A percentile compares a stretch with the other conserved stretches of the same genome.
These are phyloP conservation scores for Pharus latifolius DNA, from an alignment of 176 grass and related monocot species.

Conservation along the genomic window DNA sequence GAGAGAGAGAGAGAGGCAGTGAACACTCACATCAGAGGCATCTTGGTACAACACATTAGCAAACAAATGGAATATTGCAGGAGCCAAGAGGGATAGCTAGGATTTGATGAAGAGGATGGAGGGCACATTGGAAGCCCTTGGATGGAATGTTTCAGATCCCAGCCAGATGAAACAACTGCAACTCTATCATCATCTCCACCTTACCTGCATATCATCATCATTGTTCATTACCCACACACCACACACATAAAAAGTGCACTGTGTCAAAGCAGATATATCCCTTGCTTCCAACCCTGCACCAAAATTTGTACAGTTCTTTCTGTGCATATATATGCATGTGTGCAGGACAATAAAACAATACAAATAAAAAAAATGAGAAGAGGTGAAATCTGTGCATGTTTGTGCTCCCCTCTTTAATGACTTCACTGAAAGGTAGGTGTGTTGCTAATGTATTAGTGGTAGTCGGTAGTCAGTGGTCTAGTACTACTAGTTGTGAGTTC, in stretches of 20 bases:
- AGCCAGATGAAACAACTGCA: constrained; percentile 21
- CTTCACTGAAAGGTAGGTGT: not conserved
- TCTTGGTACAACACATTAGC: constrained; percentile 43
- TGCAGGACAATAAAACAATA: too few relatives aligned
- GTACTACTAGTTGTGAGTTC: not conserved
- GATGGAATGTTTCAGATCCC: constrained; percentile 64
- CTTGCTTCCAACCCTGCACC: constrained; percentile 3
- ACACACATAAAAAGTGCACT: not conserved
- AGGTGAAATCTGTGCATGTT: too few relatives aligned
- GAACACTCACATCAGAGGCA: constrained; percentile 83
- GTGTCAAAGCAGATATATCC: not conserved
- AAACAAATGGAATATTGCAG: constrained; percentile 92
- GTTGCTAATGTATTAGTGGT: too few relatives aligned
- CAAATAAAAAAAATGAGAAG: too few relatives aligned
- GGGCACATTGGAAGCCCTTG: constrained; percentile 7
- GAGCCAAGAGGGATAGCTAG: not conserved
- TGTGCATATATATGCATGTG: too few relatives aligned
- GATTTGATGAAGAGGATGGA: not conserved
- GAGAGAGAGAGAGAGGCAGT: not conserved
- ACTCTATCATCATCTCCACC: constrained; percentile 14
- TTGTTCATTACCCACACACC: not conserved
- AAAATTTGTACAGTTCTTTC: too few relatives aligned
- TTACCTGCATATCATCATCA: not conserved
- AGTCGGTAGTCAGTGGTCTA: not conserved
- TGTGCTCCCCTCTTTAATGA: not conserved